A percentile compares a stretch with the other conserved stretches of the same genome.
Conservation (phyloP, 164 flowering plant genomes). For the Brasenia schreberi region DNA sequence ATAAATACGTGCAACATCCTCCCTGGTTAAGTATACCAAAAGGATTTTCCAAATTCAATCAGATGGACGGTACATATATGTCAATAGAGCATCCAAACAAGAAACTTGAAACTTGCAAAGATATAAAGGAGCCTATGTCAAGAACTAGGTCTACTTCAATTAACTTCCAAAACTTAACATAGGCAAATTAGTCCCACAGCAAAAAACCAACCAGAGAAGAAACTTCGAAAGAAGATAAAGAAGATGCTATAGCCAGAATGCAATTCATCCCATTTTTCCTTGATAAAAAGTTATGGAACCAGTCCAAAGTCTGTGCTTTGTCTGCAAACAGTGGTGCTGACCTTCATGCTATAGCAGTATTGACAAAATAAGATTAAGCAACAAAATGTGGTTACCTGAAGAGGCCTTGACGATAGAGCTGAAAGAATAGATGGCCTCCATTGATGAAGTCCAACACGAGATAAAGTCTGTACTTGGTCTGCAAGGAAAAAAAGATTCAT, state of each 20-base stretch:
- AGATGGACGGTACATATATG: constrained; percentile 12
- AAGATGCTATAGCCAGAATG: constrained; percentile 82
- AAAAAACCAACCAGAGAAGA: neutral
- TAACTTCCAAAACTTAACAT: too few relatives aligned
- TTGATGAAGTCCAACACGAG: constrained; percentile 79
- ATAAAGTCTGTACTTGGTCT: constrained; percentile 69
- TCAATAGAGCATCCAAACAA: too few relatives aligned
- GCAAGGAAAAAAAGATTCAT: constrained; percentile 9
- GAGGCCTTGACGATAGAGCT: constrained; percentile 74
- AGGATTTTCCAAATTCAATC: too few relatives aligned
- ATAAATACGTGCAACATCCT: constrained; percentile 71
- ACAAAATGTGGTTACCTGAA: constrained; percentile 65
- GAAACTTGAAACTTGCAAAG: too few relatives aligned
- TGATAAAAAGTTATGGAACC: constrained; percentile 78
- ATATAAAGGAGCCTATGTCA: too few relatives aligned
- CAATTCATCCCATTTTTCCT: constrained; percentile 90
- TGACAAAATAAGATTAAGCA: too few relatives aligned
- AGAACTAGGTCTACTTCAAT: neutral
- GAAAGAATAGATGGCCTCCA: constrained; percentile 83
- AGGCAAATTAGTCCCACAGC: too few relatives aligned
- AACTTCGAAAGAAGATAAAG: constrained; percentile 12
- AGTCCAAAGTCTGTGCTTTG: constrained; percentile 77
- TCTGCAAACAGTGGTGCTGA: constrained; percentile 37
- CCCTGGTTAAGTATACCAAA: constrained; percentile 27
- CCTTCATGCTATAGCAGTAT: too few relatives aligned